Conservation (phyloP, 78 protist genomes). For the Dictyostelium brefeldianum region DNA sequence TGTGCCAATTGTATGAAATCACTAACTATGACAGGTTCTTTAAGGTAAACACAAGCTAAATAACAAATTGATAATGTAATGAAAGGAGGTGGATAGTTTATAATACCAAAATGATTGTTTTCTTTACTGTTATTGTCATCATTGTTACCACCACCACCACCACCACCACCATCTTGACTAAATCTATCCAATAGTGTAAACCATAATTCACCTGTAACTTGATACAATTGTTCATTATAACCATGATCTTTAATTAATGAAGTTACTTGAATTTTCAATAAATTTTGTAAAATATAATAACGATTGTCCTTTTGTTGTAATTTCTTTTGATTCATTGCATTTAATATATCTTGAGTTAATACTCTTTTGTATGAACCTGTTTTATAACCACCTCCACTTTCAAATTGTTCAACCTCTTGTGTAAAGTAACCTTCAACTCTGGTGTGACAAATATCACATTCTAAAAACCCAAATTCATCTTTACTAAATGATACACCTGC, state of each 20-base stretch:
- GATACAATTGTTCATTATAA: conserved; percentile 43
- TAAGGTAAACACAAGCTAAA: conserved; percentile 9
- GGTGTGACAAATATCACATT: conserved; percentile 31
- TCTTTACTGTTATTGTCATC: neutral
- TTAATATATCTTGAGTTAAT: neutral
- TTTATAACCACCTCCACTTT: conserved; percentile 29
- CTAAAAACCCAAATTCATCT: conserved; percentile 37
- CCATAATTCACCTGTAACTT: conserved; percentile 68
- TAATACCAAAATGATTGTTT: neutral
- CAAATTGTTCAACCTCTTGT: conserved; percentile 24
- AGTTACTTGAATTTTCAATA: conserved; percentile 21
- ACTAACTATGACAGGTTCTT: conserved; percentile 36
- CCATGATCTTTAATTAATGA: conserved; percentile 4
- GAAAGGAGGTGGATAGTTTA: conserved; percentile 27
- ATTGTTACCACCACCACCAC: neutral
- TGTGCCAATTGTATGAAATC: conserved; percentile 26
- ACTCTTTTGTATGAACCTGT: conserved; percentile 8
- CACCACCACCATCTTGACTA: neutral
- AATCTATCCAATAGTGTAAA: neutral
- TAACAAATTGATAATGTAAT: conserved; percentile 33
- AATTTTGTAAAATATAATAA: conserved; percentile 43
- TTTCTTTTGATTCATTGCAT: no score
- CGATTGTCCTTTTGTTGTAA: conserved; percentile 15
- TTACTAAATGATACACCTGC: conserved; percentile 20
- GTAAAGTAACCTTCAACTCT: conserved; percentile 17